Percentiles rank a stretch among this genome's conserved stretches.
phyloP scores from a whole-genome alignment of 176 grass and related monocot species.

The Poa pratensis region DNA sequence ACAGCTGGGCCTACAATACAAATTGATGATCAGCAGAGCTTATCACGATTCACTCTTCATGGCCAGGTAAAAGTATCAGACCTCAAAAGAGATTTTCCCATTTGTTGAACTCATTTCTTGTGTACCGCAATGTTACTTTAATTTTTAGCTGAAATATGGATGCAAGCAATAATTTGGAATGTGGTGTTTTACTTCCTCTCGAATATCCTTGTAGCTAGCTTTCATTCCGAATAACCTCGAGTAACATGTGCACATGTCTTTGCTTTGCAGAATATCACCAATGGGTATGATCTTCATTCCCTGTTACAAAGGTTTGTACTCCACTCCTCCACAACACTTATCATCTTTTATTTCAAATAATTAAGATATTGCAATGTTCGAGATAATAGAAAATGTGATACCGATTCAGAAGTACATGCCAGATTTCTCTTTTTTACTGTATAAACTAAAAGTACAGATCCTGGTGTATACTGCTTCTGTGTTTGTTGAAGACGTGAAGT shows the following conservation, averaged over 20 bases:
- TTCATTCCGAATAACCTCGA: neutral
- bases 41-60: slow-evolving; percentile 99
- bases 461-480: neutral
- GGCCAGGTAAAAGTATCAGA: slow-evolving; percentile 64
- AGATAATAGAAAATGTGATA: neutral
- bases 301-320: slow-evolving; percentile 89
- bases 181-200: neutral
- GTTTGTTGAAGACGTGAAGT: neutral
- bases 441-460: neutral
- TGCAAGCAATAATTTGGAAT: slow-evolving; percentile 2
- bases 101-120: neutral
- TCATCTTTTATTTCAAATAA: neutral
- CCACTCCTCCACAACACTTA: slow-evolving; percentile 15
- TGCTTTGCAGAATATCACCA: slow-evolving; percentile 76
- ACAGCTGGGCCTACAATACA: slow-evolving; percentile 70
- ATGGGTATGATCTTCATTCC: slow-evolving; percentile 99
- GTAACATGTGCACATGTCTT: neutral
- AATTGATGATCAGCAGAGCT: slow-evolving; percentile 94
- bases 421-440: neutral
- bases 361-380: neutral
- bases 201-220: neutral
- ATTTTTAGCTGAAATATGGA: neutral
- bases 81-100: neutral
- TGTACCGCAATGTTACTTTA: too few relatives aligned
- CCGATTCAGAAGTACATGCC: neutral